Percentiles rank a stretch among this genome's conserved stretches.
Conservation (phyloP, 2,329 filamentous ascomycete species). For the Myriosclerotinia duriaeana region DNA sequence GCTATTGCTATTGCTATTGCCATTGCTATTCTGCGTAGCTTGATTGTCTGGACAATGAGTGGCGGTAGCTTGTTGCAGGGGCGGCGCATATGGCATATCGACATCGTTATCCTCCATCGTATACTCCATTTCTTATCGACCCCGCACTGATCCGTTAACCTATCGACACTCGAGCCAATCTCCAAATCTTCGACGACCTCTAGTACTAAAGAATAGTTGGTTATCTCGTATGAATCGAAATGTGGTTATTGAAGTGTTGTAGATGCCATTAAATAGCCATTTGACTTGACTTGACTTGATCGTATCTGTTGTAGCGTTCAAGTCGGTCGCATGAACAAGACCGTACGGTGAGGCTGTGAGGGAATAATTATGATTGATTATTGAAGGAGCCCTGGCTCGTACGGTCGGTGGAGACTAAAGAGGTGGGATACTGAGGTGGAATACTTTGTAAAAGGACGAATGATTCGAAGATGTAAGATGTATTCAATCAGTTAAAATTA, state of each 20-base stretch:
- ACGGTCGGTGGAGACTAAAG: neutral
- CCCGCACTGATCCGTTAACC: conserved; percentile 18
- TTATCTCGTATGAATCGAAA: neutral
- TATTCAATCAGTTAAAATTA: neutral
- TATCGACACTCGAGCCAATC: conserved; percentile 1
- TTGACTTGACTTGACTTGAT: conserved; percentile 1
- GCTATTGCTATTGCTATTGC: neutral
- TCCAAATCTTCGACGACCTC: neutral
- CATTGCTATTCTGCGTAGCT: neutral
- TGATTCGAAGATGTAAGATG: neutral
- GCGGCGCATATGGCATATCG: conserved; percentile 9
- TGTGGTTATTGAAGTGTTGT: neutral
- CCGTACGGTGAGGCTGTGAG: neutral
- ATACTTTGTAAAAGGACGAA: neutral
- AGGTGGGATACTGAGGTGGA: neutral
- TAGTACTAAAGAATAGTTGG: neutral
- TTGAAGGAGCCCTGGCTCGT: neutral
- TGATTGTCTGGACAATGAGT: conserved; percentile 16
- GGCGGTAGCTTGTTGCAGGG: neutral
- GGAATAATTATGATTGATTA: neutral
- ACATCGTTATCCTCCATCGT: conserved; percentile 16
- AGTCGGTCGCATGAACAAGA: neutral
- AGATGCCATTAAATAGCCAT: neutral
- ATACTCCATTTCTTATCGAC: conserved; percentile 19
- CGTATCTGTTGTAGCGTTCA: neutral